phyloP scores from a whole-genome alignment of 495 filamentous ascomycete genomes.

The Aeminium ludgeri region DNA sequence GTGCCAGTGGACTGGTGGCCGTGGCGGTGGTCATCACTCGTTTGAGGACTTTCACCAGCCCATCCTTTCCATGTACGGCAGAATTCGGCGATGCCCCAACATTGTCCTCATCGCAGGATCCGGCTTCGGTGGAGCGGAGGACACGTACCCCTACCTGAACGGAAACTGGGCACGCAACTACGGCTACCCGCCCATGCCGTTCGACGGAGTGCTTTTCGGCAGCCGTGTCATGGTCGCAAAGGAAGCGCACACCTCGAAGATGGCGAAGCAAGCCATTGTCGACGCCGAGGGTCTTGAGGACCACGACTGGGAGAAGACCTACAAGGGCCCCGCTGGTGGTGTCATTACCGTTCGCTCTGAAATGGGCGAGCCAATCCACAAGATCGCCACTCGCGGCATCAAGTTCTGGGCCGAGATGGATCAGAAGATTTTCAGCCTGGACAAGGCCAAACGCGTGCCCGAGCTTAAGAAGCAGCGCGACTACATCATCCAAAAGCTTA shows the following conservation, averaged over 20 bases:
- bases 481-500: conserved; percentile 94
- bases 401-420: conserved; percentile 97
- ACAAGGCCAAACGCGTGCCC: conserved; percentile 81
- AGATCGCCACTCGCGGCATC: conserved; percentile 88
- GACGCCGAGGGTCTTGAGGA: conserved; percentile 82
- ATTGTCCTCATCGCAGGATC: conserved; percentile 79
- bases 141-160: conserved; percentile 86
- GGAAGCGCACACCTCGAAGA: conserved; percentile 82
- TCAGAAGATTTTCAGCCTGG: conserved; percentile 86
- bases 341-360: conserved; percentile 95
- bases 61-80: conserved; percentile 76
- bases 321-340: conserved; percentile 79
- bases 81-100: conserved; percentile 66
- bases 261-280: conserved; percentile 87
- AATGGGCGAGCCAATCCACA: conserved; percentile 99
- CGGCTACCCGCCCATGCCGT: conserved; percentile 87
- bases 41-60: conserved; percentile 92
- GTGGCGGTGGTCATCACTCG: conserved; percentile 87
- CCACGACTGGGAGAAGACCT: conserved; percentile 87
- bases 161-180: conserved; percentile 71
- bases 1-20: conserved; percentile 86
- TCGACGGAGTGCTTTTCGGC: conserved; percentile 77
- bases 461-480: conserved; percentile 84
- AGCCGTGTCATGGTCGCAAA: conserved; percentile 90
- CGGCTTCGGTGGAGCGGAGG: conserved; percentile 79